Percentiles rank a stretch among this genome's conserved stretches.
These are phyloP conservation scores for Brassica juncea DNA, from an alignment of 345 rosid species.

Conservation along the genomic window DNA sequence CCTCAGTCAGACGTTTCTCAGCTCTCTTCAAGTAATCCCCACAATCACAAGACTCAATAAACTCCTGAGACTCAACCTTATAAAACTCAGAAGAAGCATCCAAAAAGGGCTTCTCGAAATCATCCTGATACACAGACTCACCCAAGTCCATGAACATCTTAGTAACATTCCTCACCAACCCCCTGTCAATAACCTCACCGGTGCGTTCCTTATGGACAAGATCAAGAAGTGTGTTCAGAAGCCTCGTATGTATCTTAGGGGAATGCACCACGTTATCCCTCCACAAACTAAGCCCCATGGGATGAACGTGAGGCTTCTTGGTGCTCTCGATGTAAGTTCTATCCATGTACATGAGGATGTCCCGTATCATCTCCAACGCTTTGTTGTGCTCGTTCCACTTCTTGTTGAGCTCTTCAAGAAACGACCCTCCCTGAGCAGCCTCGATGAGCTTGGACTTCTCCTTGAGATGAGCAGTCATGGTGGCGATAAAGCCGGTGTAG, in stretches of 20 bases:
- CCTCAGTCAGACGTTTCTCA: constrained; percentile 90
- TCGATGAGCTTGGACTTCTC: constrained; percentile 78
- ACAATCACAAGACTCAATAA: constrained; percentile 91
- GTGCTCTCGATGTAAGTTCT: constrained; percentile 81
- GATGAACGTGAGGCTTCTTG: constrained; percentile 87
- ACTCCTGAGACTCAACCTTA: constrained; percentile 84
- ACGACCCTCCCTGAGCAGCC: constrained; percentile 91
- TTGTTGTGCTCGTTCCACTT: constrained; percentile 98
- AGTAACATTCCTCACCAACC: constrained; percentile 82
- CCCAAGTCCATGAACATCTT: constrained; percentile 99
- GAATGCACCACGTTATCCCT: constrained; percentile 79
- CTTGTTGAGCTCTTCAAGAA: constrained; percentile 88
- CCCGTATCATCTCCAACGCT: constrained; percentile 95
- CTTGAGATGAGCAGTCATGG: constrained; percentile 91
- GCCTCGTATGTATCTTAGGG: constrained; percentile 73
- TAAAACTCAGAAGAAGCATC: constrained; percentile 96
- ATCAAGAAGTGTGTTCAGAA: constrained; percentile 79
- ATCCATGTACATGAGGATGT: constrained; percentile 98
- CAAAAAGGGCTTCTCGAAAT: constrained; percentile 92
- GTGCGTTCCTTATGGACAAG: constrained; percentile 79
- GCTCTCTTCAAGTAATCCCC: constrained; percentile 94
- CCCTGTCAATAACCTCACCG: constrained; percentile 91
- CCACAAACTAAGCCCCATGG: constrained; percentile 90
- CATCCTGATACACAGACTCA: constrained; percentile 87
- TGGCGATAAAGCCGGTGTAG: constrained; percentile 72